Percentiles rank a stretch among this genome's conserved stretches.
Conservation (phyloP, 176 grass and related monocot species). For the Triticum urartu region DNA sequence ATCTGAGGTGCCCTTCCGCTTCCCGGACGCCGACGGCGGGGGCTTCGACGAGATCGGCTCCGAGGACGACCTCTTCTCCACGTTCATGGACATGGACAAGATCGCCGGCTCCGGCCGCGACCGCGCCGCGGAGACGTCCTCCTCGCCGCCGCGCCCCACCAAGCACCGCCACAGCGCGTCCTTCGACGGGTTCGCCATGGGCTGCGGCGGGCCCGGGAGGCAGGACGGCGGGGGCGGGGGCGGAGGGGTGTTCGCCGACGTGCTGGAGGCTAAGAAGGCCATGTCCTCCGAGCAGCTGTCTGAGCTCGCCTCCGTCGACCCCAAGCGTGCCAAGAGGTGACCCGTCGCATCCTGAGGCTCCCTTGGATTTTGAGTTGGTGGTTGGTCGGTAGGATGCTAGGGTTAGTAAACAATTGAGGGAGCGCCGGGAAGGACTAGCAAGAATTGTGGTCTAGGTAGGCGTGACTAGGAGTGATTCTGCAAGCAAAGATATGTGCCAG, state of each 20-base stretch:
- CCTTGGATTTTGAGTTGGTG: conserved; percentile 8
- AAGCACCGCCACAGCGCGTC: conserved; percentile 96
- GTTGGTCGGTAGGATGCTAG: conserved; percentile 30
- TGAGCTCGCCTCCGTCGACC: conserved; percentile 76
- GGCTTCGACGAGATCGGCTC: conserved; percentile 81
- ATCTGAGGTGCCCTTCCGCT: conserved; percentile 94
- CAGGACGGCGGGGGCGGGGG: conserved; percentile 33
- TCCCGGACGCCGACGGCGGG: conserved; percentile 47
- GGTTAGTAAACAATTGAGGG: conserved; percentile 18
- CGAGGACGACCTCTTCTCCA: conserved; percentile 95
- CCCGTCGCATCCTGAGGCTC: not conserved
- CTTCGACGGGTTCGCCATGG: conserved; percentile 68
- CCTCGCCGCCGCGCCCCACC: conserved; percentile 39
- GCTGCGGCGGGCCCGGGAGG: not conserved
- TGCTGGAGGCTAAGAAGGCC: conserved; percentile 83
- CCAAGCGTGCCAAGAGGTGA: conserved; percentile 86
- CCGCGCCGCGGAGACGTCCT: conserved; percentile 64
- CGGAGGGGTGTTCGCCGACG: conserved; percentile 54
- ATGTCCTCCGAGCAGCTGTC: conserved; percentile 76
- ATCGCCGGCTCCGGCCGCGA: conserved; percentile 63
- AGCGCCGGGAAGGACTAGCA: not conserved
- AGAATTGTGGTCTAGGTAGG: not conserved
- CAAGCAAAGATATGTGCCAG: not conserved
- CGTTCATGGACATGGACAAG: conserved; percentile 99
- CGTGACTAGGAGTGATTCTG: not conserved